phyloP scores from a whole-genome alignment of 2,329 filamentous ascomycete species.

The Sarocladium brachiariae region DNA sequence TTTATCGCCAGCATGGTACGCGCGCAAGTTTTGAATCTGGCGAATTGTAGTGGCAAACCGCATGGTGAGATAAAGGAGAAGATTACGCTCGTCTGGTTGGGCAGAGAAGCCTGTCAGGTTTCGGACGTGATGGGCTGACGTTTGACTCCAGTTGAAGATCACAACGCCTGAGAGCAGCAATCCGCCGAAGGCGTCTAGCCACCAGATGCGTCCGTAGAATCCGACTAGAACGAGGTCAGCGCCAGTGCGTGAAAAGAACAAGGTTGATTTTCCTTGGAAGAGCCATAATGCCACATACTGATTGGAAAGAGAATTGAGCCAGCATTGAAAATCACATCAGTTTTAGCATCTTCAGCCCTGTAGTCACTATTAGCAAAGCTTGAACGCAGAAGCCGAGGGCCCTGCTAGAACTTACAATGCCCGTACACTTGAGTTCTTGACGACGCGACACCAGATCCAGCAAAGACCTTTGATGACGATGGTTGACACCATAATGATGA shows the following conservation, averaged over 20 bases:
- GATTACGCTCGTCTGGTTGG: conserved; percentile 73
- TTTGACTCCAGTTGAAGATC: conserved; percentile 71
- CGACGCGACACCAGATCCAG: conserved; percentile 82
- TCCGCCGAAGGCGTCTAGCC: conserved; percentile 74
- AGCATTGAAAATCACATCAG: conserved; percentile 84
- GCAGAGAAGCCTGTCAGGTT: conserved; percentile 75
- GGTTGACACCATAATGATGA: conserved; percentile 74
- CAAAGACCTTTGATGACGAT: conserved; percentile 75
- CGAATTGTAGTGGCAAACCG: conserved; percentile 83
- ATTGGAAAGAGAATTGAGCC: conserved; percentile 86
- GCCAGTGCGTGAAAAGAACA: conserved; percentile 11
- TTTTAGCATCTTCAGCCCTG: conserved; percentile 47
- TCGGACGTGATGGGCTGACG: conserved; percentile 69
- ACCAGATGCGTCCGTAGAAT: conserved; percentile 72
- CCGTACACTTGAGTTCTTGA: conserved; percentile 80
- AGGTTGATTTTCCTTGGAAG: too few relatives aligned
- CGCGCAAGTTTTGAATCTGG: conserved; percentile 77
- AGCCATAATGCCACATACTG: conserved; percentile 28
- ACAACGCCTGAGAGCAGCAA: conserved; percentile 72
- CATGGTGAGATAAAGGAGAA: conserved; percentile 87
- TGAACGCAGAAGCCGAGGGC: too few relatives aligned
- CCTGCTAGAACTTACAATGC: conserved; percentile 53
- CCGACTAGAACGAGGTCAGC: conserved; percentile 45
- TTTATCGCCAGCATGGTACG: conserved; percentile 81
- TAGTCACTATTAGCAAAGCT: neutral